phyloP scores from a whole-genome alignment of 225 moss, liverwort and hornwort genomes.

The Climacium dendroides region DNA sequence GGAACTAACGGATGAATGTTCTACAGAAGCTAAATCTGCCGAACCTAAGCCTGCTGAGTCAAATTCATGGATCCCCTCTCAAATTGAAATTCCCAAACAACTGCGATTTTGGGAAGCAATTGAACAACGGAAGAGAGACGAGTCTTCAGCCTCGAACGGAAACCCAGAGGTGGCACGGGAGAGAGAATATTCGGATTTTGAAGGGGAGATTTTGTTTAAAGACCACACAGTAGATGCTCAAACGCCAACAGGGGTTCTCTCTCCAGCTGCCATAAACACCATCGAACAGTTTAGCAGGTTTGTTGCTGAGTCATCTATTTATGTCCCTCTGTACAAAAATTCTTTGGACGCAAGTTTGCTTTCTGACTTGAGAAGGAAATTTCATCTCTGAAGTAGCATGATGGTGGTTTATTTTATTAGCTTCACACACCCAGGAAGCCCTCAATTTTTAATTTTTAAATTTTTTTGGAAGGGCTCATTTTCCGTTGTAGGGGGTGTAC shows the following conservation, averaged over 20 bases:
- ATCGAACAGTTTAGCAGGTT: conserved; percentile 58
- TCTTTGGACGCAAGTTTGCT: not conserved
- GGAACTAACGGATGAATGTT: not conserved
- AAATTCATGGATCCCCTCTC: conserved; percentile 13
- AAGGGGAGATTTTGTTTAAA: conserved; percentile 22
- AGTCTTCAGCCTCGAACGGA: not conserved
- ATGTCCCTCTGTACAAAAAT: not conserved
- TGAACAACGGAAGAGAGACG: conserved; percentile 21
- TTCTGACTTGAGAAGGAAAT: not conserved
- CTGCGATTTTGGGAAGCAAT: conserved; percentile 52
- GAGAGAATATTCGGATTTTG: conserved; percentile 31
- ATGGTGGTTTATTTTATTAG: not conserved
- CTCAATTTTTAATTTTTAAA: not conserved
- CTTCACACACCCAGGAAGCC: not conserved
- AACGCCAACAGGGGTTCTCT: conserved; percentile 33
- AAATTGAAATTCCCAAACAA: conserved; percentile 31
- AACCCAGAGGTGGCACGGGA: not conserved
- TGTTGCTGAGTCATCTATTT: not conserved
- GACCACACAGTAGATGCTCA: conserved; percentile 47
- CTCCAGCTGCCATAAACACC: conserved; percentile 46
- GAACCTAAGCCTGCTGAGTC: conserved; percentile 18
- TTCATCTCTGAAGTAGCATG: not conserved
- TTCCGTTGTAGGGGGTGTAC: not conserved
- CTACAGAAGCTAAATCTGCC: conserved; percentile 30
- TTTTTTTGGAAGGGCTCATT: not conserved